These are phyloP conservation scores for Backusella liffmaniae DNA, from an alignment of 192 early-diverging fungal genomes.

Conservation along the genomic window DNA sequence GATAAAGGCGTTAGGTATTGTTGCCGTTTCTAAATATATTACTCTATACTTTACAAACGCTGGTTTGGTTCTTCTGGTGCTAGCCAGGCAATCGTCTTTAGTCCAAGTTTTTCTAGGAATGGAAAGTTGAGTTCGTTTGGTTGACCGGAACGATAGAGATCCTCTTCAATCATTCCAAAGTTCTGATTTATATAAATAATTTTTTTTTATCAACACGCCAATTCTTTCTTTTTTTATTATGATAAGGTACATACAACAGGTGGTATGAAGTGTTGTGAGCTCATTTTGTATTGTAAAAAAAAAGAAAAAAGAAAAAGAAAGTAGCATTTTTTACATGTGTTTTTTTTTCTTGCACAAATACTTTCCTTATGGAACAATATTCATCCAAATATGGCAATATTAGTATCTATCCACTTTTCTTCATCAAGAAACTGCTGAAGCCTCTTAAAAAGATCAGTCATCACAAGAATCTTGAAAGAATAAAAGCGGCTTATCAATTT, in stretches of 20 bases:
- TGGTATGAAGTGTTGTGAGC: constrained; percentile 77
- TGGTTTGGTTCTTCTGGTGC: constrained; percentile 97
- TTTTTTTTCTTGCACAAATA: not conserved
- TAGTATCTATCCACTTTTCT: no score
- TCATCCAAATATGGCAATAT: no score
- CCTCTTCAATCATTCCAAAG: constrained; percentile 97
- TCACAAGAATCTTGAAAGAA: no score
- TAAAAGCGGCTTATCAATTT: no score
- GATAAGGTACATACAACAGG: constrained; percentile 57
- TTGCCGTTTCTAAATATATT: not conserved
- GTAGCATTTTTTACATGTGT: not conserved
- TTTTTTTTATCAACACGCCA: not conserved
- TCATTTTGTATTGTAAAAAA: constrained; percentile 38
- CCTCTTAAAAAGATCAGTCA: no score
- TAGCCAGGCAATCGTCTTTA: constrained; percentile 93
- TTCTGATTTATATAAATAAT: constrained; percentile 55
- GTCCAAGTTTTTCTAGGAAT: constrained; percentile 92
- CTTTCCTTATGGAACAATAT: not conserved
- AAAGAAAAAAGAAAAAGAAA: not conserved
- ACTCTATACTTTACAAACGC: constrained; percentile 63
- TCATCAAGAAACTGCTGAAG: no score
- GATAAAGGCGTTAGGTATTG: not conserved
- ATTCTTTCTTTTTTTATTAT: constrained; percentile 6
- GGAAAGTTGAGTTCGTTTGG: constrained; percentile 99
- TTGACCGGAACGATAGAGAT: constrained; percentile 94